phyloP scores from a whole-genome alignment of 768 basidiomycete genomes.

The Rhizopogon vesiculosus region DNA sequence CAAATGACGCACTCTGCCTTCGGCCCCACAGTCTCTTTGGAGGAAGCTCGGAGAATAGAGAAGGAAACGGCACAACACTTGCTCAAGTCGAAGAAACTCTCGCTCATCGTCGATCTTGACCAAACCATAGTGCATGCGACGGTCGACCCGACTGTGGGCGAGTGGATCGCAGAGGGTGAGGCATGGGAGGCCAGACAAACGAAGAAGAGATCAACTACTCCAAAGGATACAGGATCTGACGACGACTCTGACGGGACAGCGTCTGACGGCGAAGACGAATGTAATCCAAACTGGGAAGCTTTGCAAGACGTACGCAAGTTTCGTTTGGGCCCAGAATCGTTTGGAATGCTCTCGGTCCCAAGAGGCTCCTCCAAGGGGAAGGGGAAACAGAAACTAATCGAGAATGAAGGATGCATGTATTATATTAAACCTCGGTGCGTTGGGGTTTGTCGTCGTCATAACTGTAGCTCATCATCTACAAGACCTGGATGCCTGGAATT shows the following conservation, averaged over 20 bases:
- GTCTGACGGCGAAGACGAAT: conserved; percentile 45
- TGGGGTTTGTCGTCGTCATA: background rate
- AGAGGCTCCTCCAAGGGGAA: conserved; percentile 38
- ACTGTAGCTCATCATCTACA: conserved; percentile 3
- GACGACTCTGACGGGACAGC: conserved; percentile 36
- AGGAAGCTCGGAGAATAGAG: conserved; percentile 90
- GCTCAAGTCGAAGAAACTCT: conserved; percentile 70
- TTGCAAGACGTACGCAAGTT: conserved; percentile 90
- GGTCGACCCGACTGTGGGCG: conserved; percentile 96
- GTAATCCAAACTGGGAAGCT: conserved; percentile 92
- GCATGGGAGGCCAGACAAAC: conserved; percentile 67
- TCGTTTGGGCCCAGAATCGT: conserved; percentile 73
- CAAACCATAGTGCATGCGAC: conserved; percentile 99
- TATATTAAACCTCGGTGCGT: conserved; percentile 95
- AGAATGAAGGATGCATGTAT: conserved; percentile 87
- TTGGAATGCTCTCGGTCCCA: conserved; percentile 42
- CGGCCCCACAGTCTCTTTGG: conserved; percentile 86
- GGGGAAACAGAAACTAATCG: conserved; percentile 60
- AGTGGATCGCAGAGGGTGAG: conserved; percentile 89
- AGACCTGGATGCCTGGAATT: conserved; percentile 87
- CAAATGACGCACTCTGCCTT: conserved; percentile 93
- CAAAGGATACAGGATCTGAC: conserved; percentile 26
- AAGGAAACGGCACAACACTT: conserved; percentile 77
- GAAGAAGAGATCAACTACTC: conserved; percentile 32
- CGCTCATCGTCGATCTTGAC: conserved; percentile 96